Percentiles rank a stretch among this genome's conserved stretches.
Evolutionary conservation across 129 eudicot species (phyloP).

Genomic region (Tanacetum coccineum): DNA sequence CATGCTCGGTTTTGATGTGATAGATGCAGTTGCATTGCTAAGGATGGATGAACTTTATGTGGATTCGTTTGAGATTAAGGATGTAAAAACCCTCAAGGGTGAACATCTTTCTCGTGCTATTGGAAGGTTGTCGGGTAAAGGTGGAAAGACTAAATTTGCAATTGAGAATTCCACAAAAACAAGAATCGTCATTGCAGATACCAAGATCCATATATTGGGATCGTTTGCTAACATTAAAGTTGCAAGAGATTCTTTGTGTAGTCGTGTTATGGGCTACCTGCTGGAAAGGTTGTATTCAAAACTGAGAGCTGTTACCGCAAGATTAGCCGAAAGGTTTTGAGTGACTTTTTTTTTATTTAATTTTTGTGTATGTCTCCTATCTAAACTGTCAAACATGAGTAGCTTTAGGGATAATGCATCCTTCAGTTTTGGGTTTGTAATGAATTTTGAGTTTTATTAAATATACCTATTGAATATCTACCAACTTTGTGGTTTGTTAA

Average conservation of each 20-base stretch:
- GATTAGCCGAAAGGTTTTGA: slow-evolving; percentile 71
- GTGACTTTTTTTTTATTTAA: background rate
- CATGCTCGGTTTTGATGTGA: slow-evolving; percentile 69
- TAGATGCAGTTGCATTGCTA: slow-evolving; percentile 60
- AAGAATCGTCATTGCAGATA: slow-evolving; percentile 69
- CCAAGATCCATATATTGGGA: slow-evolving; percentile 74
- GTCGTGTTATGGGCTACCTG: slow-evolving; percentile 75
- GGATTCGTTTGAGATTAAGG: slow-evolving; percentile 76
- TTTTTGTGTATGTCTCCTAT: background rate
- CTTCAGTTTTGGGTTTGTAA: slow-evolving; percentile 16
- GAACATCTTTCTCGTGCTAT: slow-evolving; percentile 72
- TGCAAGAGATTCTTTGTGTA: slow-evolving; percentile 68
- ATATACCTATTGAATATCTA: background rate
- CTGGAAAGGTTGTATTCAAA: slow-evolving; percentile 69
- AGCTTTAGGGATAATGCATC: background rate
- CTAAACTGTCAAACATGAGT: slow-evolving; percentile 16
- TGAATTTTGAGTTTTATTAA: background rate
- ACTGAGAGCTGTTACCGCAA: slow-evolving; percentile 60
- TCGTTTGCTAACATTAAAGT: slow-evolving; percentile 67
- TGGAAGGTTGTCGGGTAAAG: slow-evolving; percentile 73
- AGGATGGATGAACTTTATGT: slow-evolving; percentile 75
- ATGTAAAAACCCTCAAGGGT: slow-evolving; percentile 68
- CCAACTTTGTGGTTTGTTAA: background rate
- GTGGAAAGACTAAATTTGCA: slow-evolving; percentile 67
- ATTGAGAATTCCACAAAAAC: slow-evolving; percentile 78